Evolutionary conservation across 352 stramenopile genomes (phyloP).

Genomic region (Phytophthora uliginosa): DNA sequence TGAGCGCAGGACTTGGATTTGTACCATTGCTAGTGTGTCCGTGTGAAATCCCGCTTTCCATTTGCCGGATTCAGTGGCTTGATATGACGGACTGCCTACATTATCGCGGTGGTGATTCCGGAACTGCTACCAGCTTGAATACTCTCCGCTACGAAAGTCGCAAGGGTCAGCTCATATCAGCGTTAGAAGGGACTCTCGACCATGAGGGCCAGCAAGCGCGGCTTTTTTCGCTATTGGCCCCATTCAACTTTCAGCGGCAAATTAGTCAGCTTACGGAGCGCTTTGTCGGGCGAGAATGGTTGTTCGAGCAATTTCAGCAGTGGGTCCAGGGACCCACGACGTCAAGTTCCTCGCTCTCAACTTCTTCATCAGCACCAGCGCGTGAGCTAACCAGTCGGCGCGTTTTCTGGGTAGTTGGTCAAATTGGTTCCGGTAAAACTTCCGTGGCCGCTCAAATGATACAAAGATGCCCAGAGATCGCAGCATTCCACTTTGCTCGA

Average conservation of each 20-base stretch:
- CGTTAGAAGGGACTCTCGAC: slow-evolving; percentile 68
- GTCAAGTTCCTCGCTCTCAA: background rate
- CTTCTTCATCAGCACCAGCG: background rate
- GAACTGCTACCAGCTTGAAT: slow-evolving; percentile 46
- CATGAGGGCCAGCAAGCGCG: slow-evolving; percentile 80
- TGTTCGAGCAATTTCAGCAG: slow-evolving; percentile 55
- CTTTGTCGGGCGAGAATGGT: slow-evolving; percentile 72
- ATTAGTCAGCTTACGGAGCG: slow-evolving; percentile 77
- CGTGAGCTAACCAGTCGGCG: slow-evolving; percentile 33
- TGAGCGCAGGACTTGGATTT: slow-evolving; percentile 73
- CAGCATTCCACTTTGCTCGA: slow-evolving; percentile 77
- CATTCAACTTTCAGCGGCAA: slow-evolving; percentile 79
- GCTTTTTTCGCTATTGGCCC: slow-evolving; percentile 71
- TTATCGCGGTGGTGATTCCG: slow-evolving; percentile 36
- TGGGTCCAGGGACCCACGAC: slow-evolving; percentile 54
- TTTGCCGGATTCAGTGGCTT: slow-evolving; percentile 87
- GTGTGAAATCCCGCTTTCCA: slow-evolving; percentile 84
- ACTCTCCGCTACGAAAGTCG: slow-evolving; percentile 60
- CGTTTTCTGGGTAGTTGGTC: slow-evolving; percentile 80
- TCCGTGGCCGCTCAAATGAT: slow-evolving; percentile 74
- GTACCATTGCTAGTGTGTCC: slow-evolving; percentile 78
- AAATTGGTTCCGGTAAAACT: slow-evolving; percentile 78
- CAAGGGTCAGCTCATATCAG: slow-evolving; percentile 62
- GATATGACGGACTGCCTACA: slow-evolving; percentile 78
- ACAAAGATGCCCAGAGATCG: slow-evolving; percentile 73